Evolutionary conservation across 2,329 filamentous ascomycete genomes (phyloP).

Genomic region (Aspergillus ochraceus): DNA sequence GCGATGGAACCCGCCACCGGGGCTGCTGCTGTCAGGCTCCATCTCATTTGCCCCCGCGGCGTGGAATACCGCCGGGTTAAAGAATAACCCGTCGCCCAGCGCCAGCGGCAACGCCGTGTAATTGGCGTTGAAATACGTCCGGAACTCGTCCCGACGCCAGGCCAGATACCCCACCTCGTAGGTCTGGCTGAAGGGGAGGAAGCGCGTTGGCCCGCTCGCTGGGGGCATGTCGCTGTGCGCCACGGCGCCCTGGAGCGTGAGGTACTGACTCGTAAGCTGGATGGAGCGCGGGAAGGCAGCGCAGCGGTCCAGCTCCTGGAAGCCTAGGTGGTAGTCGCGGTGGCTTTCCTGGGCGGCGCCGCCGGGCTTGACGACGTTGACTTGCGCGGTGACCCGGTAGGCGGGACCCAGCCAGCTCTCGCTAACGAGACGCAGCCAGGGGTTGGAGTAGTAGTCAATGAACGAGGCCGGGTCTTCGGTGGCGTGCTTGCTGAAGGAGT

Average conservation of each 20-base stretch:
- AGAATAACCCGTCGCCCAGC: constrained; percentile 63
- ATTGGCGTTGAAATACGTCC: constrained; percentile 53
- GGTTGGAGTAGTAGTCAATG: constrained; percentile 60
- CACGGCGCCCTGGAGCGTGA: constrained; percentile 64
- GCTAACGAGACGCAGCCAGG: constrained; percentile 55
- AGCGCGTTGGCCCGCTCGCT: constrained; percentile 59
- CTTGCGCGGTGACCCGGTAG: constrained; percentile 62
- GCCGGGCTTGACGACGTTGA: constrained; percentile 63
- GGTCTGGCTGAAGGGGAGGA: constrained; percentile 61
- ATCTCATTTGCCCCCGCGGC: constrained; percentile 60
- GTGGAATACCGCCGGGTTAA: constrained; percentile 64
- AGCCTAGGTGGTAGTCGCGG: constrained; percentile 65
- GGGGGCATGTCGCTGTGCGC: constrained; percentile 63
- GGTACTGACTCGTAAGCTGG: constrained; percentile 56
- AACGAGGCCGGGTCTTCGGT: constrained; percentile 55
- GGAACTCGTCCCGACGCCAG: constrained; percentile 55
- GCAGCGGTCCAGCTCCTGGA: constrained; percentile 53
- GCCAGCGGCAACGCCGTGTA: constrained; percentile 55
- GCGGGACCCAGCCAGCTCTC: constrained; percentile 60
- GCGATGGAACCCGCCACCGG: constrained; percentile 46
- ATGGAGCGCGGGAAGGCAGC: constrained; percentile 52
- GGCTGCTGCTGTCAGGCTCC: background rate
- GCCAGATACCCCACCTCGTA: constrained; percentile 60
- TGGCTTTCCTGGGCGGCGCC: constrained; percentile 59
- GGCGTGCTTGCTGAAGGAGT: constrained; percentile 64